These are phyloP conservation scores for Candida insectalens DNA, from an alignment of 805 yeast species.

Conservation along the genomic window DNA sequence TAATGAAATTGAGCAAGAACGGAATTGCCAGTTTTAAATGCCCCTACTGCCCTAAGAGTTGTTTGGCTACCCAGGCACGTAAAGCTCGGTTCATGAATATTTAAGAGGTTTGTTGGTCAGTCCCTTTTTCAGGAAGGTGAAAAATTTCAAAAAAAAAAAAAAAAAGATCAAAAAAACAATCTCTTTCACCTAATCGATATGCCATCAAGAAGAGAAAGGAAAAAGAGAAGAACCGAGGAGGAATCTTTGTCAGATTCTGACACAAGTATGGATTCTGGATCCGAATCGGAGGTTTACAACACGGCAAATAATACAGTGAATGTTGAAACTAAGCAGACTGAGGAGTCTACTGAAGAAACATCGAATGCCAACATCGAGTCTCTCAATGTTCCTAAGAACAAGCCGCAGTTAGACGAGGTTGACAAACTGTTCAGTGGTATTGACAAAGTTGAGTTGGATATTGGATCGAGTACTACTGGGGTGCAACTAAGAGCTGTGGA, in stretches of 20 bases:
- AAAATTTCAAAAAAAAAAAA: constrained; percentile 47
- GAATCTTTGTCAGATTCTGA: constrained; percentile 31
- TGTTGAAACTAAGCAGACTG: neutral
- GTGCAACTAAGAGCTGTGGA: constrained; percentile 11
- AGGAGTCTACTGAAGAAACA: too few relatives aligned
- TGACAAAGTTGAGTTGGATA: constrained; percentile 2
- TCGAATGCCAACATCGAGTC: neutral
- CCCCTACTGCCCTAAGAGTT: constrained; percentile 57
- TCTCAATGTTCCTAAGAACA: neutral
- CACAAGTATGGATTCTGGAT: constrained; percentile 31
- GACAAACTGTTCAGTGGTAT: constrained; percentile 4
- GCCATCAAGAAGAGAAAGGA: constrained; percentile 44
- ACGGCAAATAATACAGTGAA: constrained; percentile 6
- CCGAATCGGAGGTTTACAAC: constrained; percentile 15
- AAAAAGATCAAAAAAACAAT: constrained; percentile 27
- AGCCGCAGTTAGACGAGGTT: constrained; percentile 1
- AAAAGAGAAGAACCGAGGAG: constrained; percentile 76
- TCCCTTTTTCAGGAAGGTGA: too few relatives aligned
- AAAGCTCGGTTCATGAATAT: constrained; percentile 33
- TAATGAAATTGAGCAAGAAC: constrained; percentile 34
- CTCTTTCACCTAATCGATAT: constrained; percentile 1
- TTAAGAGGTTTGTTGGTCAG: constrained; percentile 8
- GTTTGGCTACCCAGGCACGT: constrained; percentile 30
- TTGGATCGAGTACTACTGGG: constrained; percentile 2
- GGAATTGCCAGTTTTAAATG: constrained; percentile 45